These are phyloP conservation scores for Wickerhamiella vanderwaltii DNA, from an alignment of 805 yeast species.

Conservation along the genomic window DNA sequence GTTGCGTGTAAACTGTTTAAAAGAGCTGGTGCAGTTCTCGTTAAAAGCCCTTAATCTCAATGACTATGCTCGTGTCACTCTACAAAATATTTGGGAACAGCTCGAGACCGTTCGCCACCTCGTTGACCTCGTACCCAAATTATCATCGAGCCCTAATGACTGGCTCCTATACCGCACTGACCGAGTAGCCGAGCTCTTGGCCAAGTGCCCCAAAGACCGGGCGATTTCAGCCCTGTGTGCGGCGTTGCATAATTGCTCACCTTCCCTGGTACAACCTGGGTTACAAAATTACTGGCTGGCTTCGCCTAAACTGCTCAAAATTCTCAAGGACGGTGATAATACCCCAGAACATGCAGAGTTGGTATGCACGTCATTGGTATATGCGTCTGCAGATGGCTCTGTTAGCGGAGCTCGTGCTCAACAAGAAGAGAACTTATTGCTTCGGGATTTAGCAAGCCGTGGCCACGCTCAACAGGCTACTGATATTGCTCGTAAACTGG, in stretches of 20 bases:
- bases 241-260: not conserved
- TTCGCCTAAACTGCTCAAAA: not conserved
- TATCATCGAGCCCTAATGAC: not conserved
- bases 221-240: not conserved
- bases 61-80: not conserved
- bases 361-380: conserved; percentile 3
- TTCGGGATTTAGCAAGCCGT: conserved; percentile 1
- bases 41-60: not conserved
- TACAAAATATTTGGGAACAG: conserved; percentile 6
- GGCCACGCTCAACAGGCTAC: conserved; percentile 1
- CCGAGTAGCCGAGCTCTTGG: not conserved
- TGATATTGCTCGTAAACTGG: not conserved
- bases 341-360: not conserved
- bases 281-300: conserved; percentile 7
- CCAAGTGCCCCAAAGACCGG: not conserved
- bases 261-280: not conserved
- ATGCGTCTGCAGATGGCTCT: conserved; percentile 2
- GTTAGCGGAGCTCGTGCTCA: not conserved
- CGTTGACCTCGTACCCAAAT: not conserved
- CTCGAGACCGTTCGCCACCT: not conserved
- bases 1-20: not conserved
- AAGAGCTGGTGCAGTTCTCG: not conserved
- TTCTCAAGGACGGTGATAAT: not conserved
- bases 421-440: conserved; percentile 4
- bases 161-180: conserved; percentile 5